phyloP scores from a whole-genome alignment of 1,284 basidiomycete genomes.

The Tilletia indica region DNA sequence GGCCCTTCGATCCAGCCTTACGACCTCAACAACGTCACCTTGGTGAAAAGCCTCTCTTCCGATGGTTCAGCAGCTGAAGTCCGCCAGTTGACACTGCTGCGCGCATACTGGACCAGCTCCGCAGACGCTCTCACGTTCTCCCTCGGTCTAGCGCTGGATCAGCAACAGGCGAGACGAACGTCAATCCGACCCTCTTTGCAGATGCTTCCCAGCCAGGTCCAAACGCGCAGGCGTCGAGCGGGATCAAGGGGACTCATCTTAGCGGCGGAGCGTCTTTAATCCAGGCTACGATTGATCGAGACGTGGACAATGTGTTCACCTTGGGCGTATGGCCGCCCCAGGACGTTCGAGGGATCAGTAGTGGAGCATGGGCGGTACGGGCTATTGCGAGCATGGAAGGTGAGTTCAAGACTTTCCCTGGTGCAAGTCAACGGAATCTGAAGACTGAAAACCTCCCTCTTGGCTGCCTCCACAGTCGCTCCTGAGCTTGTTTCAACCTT shows the following conservation, averaged over 20 bases:
- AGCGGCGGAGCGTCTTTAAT: conserved; percentile 41
- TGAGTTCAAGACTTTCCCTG: conserved; percentile 31
- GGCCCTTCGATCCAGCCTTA: conserved; percentile 47
- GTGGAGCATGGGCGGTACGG: background rate
- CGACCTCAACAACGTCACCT: conserved; percentile 41
- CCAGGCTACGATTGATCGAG: conserved; percentile 27
- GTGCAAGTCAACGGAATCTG: conserved; percentile 22
- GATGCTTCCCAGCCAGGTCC: background rate
- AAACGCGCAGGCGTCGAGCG: conserved; percentile 27
- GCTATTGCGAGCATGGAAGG: conserved; percentile 29
- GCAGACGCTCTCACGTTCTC: conserved; percentile 26
- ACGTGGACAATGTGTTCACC: conserved; percentile 30
- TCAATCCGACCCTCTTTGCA: conserved; percentile 2
- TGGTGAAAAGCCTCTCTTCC: conserved; percentile 29
- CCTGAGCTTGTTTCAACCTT: conserved; percentile 16
- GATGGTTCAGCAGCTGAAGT: conserved; percentile 33
- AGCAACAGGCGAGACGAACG: background rate
- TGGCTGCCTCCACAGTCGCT: background rate
- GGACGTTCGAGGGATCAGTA: conserved; percentile 17
- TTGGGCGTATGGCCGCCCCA: conserved; percentile 10
- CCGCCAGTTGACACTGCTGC: conserved; percentile 34
- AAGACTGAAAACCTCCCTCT: background rate
- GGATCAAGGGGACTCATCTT: background rate
- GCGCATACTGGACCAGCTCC: conserved; percentile 41
- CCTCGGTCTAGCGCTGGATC: conserved; percentile 20